phyloP scores from a whole-genome alignment of 352 stramenopile genomes.

The Pythium sp. region DNA sequence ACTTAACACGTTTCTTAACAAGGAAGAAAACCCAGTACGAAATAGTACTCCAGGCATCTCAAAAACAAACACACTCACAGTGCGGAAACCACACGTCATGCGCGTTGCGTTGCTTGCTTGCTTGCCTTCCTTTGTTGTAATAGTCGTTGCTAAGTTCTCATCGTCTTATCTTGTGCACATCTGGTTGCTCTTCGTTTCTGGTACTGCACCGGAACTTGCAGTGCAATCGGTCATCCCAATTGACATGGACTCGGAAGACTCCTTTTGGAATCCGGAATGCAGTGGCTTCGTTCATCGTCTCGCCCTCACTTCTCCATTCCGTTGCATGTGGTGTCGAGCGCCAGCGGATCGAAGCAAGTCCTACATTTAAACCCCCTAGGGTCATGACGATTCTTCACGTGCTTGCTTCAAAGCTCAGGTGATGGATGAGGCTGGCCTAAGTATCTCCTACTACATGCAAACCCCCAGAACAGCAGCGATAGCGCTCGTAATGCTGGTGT shows the following conservation, averaged over 20 bases:
- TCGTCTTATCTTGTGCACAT: neutral
- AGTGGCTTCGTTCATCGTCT: neutral
- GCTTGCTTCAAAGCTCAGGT: too few species aligned
- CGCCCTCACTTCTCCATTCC: neutral
- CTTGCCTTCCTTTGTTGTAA: neutral
- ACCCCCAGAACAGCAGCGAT: too few species aligned
- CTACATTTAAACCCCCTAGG: neutral
- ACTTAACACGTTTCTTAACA: constrained; percentile 44
- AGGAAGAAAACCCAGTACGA: constrained; percentile 49
- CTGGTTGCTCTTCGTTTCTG: too few species aligned
- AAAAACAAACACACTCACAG: constrained; percentile 20
- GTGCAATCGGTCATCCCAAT: too few species aligned
- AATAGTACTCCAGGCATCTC: constrained; percentile 61
- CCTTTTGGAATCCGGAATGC: neutral
- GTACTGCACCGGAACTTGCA: neutral
- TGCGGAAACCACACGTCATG: constrained; percentile 4
- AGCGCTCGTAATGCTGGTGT: too few species aligned
- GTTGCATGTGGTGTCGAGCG: neutral
- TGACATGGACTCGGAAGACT: neutral
- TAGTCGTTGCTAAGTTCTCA: neutral
- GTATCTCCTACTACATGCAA: too few species aligned
- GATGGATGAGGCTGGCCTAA: too few species aligned
- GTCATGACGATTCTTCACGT: neutral
- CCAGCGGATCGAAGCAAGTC: neutral
- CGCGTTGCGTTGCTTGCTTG: constrained; percentile 11